phyloP scores from a whole-genome alignment of 441 rosid species.

The Biscutella laevigata region DNA sequence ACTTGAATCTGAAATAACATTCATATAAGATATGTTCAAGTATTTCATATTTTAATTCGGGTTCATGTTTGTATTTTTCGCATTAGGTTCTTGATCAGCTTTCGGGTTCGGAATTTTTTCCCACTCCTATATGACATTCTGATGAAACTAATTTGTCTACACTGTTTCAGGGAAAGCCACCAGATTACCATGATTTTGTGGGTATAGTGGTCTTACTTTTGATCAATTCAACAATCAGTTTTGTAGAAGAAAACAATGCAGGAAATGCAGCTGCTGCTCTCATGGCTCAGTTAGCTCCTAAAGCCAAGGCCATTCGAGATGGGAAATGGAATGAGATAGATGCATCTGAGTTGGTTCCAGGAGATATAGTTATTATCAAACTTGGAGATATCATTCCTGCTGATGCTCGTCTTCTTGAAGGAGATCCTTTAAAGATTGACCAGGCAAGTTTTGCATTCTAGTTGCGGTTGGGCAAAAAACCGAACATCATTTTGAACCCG shows the following conservation, averaged over 20 bases:
- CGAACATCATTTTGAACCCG: too few species aligned
- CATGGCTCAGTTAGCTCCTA: conserved; percentile 62
- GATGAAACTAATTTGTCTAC: background rate
- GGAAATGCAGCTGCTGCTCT: conserved; percentile 69
- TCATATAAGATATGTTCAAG: too few species aligned
- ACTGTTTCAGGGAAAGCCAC: conserved; percentile 36
- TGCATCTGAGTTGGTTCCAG: conserved; percentile 38
- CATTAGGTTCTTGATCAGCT: too few species aligned
- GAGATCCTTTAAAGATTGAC: conserved; percentile 42
- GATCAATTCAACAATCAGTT: conserved; percentile 56
- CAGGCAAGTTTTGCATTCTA: conserved; percentile 29
- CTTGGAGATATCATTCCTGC: conserved; percentile 39
- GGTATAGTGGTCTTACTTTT: conserved; percentile 44
- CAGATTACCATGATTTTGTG: conserved; percentile 49
- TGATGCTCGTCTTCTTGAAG: conserved; percentile 39
- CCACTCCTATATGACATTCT: too few species aligned
- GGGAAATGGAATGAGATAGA: conserved; percentile 39
- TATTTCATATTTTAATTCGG: too few species aligned
- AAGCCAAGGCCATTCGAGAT: conserved; percentile 40
- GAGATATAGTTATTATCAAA: conserved; percentile 29
- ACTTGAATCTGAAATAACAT: too few species aligned
- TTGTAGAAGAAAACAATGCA: conserved; percentile 56
- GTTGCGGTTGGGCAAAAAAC: too few species aligned
- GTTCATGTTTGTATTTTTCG: too few species aligned
- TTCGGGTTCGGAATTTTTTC: too few species aligned